Evolutionary conservation across 129 eudicot genomes (phyloP).

Genomic region (Flaveria ramosissima): DNA sequence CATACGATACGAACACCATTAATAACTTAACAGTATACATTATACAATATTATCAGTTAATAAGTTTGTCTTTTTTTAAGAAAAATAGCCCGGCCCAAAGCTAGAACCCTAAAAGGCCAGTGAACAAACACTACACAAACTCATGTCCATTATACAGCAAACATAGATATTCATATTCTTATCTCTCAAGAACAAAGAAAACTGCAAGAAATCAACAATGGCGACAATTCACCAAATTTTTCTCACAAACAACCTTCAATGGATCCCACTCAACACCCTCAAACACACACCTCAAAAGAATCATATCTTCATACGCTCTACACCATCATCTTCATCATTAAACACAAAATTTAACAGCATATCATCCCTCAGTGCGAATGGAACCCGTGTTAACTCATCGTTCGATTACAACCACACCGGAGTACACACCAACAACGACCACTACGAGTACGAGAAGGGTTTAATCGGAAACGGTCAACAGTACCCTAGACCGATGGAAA

Average conservation of each 20-base stretch:
- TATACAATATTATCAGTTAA: too few species aligned
- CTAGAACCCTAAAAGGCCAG: too few species aligned
- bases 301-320: slow-evolving; percentile 12
- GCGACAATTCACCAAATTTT: slow-evolving; percentile 35
- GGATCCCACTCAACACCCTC: slow-evolving; percentile 12
- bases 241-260: slow-evolving; percentile 34
- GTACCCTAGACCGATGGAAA: slow-evolving; percentile 68
- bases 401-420: slow-evolving; percentile 33
- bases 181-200: slow-evolving; percentile 14
- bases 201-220: slow-evolving; percentile 37
- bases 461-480: slow-evolving; percentile 29
- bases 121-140: too few species aligned
- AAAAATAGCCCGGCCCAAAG: too few species aligned
- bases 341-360: slow-evolving; percentile 12
- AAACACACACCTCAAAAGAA: slow-evolving; percentile 8
- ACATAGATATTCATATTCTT: too few species aligned
- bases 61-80: too few species aligned
- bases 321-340: slow-evolving; percentile 16
- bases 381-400: slow-evolving; percentile 31
- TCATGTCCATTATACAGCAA: background rate
- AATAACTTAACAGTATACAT: too few species aligned
- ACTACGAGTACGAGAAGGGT: slow-evolving; percentile 41
- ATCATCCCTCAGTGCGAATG: slow-evolving; percentile 13
- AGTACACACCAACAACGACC: slow-evolving; percentile 19
- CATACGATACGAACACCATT: too few species aligned